Conservation (phyloP, 768 basidiomycete genomes). For the Lentinus brumalis region DNA sequence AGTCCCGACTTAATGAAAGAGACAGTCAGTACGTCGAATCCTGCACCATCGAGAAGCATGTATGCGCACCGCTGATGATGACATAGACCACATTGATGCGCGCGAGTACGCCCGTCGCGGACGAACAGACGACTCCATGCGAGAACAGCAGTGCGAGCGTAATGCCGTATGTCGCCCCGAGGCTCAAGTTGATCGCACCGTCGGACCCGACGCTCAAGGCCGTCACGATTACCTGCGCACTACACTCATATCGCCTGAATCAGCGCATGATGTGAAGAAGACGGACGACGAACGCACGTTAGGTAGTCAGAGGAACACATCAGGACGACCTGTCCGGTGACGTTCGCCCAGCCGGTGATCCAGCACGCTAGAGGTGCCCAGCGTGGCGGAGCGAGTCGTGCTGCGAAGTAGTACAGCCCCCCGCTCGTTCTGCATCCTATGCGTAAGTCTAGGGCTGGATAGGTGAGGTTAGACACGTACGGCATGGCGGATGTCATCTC, state of each 20-base stretch:
- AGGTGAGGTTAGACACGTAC: slow-evolving; percentile 42
- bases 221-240: slow-evolving; percentile 78
- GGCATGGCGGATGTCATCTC: slow-evolving; percentile 77
- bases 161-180: slow-evolving; percentile 69
- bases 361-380: slow-evolving; percentile 65
- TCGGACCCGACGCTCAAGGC: slow-evolving; percentile 64
- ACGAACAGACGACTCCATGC: slow-evolving; percentile 74
- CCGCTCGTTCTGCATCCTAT: slow-evolving; percentile 61
- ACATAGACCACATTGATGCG: slow-evolving; percentile 73
- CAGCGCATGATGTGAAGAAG: background rate
- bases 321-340: slow-evolving; percentile 69
- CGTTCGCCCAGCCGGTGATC: slow-evolving; percentile 74
- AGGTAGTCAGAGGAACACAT: slow-evolving; percentile 79
- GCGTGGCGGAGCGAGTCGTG: slow-evolving; percentile 65
- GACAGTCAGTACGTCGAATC: background rate
- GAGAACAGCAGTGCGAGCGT: slow-evolving; percentile 60
- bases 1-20: slow-evolving; percentile 48
- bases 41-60: background rate
- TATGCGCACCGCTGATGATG: slow-evolving; percentile 55
- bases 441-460: background rate
- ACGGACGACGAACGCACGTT: slow-evolving; percentile 32
- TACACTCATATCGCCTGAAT: no score
- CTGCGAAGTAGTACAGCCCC: slow-evolving; percentile 78
- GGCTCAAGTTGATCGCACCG: slow-evolving; percentile 50
- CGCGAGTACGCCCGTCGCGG: slow-evolving; percentile 65